Evolutionary conservation across 371 early-diverging fungal genomes (phyloP), one percentile per base, ranked within the genome.

Genomic region (Coemansia sp.): DNA sequence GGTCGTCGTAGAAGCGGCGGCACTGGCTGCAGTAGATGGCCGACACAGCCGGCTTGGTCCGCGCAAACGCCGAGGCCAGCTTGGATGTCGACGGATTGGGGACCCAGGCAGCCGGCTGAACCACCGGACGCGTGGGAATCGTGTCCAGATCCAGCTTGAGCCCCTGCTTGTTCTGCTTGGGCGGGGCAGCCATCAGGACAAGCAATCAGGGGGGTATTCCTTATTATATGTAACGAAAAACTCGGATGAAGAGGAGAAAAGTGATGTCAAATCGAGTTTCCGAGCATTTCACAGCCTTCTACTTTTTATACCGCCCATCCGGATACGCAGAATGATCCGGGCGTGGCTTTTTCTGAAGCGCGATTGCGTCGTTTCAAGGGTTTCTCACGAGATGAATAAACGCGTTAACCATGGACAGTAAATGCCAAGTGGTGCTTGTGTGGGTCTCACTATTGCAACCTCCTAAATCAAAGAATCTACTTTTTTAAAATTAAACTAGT

Each of bases 21-120:
- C 72, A 72, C 43, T 72, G 72, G 69, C 72, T 72, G 58, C 72
- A 72, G 44, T 72, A 72, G 1, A 72, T 53, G 2, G 52, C 14
- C 24, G 48, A 9, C 8, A 16, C 31, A 16, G 14, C 14, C 8
- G 47, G 14, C 7, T 42, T 32, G 1, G 14, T 5, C 31, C 38
- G 36, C n/a, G 66, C 31, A 43, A 59, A 72, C 4, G 53, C 34
- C 18, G 72, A 59, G 8, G 62, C 31, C 42, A 72, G 52, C 57
- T 72, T 72, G 50, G 72, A 40, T 1, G 68, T 63, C 4, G 48
- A 31, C 12, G 72, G 72, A 40, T 71, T 71, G 5, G 72, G 72
- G 2, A 72, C 52, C 72, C 72, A 72, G 5, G 49, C 55, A 3
- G 11, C 12, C 31, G 55, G 55, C 55, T 54, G 39, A 5, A 54